These are phyloP conservation scores for Spathaspora arborariae DNA, from an alignment of 805 yeast species.

Conservation along the genomic window DNA sequence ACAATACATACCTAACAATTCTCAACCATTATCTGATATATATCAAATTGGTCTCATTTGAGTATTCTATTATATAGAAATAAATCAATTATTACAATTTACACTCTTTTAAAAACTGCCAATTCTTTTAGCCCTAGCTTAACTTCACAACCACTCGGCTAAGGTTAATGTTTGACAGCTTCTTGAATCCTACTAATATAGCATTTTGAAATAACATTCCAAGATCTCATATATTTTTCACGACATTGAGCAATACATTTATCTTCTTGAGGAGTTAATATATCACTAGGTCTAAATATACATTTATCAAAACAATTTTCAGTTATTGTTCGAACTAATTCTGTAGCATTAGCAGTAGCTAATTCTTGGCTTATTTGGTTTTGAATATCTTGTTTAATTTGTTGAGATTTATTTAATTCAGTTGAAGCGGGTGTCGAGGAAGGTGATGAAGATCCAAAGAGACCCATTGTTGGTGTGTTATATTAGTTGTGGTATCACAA, in stretches of 20 bases:
- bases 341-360: slow-evolving; percentile 89
- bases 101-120: too few species aligned
- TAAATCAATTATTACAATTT: too few species aligned
- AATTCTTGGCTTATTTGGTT: slow-evolving; percentile 74
- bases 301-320: slow-evolving; percentile 86
- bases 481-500: background rate
- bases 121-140: too few species aligned
- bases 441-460: slow-evolving; percentile 19
- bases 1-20: background rate
- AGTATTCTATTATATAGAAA: too few species aligned
- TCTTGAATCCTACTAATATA: slow-evolving; percentile 71
- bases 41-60: too few species aligned
- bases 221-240: slow-evolving; percentile 84
- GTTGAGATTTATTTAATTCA: slow-evolving; percentile 25
- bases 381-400: slow-evolving; percentile 61
- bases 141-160: too few species aligned
- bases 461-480: slow-evolving; percentile 17
- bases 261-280: slow-evolving; percentile 49
- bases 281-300: slow-evolving; percentile 55
- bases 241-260: slow-evolving; percentile 74
- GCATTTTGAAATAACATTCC: slow-evolving; percentile 79
- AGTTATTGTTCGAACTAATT: slow-evolving; percentile 77
- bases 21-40: too few species aligned
- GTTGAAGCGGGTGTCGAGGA: slow-evolving; percentile 9
- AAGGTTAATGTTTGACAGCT: background rate